Base-by-base conservation (phyloP, 768 basidiomycete genomes). In the Agrocybe pediades region DNA sequence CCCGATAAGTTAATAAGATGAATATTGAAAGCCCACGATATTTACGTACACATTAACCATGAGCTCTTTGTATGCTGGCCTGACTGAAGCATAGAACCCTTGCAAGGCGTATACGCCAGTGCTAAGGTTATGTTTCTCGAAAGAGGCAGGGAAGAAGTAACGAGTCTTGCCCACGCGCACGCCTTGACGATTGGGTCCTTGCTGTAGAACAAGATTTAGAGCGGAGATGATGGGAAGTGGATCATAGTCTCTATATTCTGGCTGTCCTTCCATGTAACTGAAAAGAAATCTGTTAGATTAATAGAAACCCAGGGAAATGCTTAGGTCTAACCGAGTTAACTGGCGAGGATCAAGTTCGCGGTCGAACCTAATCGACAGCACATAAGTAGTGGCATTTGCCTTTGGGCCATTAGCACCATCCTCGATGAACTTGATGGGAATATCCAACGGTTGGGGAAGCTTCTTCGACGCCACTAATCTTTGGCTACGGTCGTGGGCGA, bases 161-260 rank as follows among this genome's bases (percentile, higher is more conserved):
- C 78, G 76, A 51, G 78, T 82, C 55, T 74, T 72, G 3, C 84
- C 83, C 6, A 83, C 77, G 6, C 79, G 77, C 2, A 78, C 70
- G n/a, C 81, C 85, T 9, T 62, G 68, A 36, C 71, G 66, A 55
- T 70, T 65, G 5, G 82, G 74, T 46, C 78, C 72, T 60, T 78
- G 74, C 59, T 83, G 79, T 17, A 85, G 54, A 33, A 86, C 68
- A 25, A 87, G 74, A 56, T 88, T 86, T 25, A 86, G 65, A 4
- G 84, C 84, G 2, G 84, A 80, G 4, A 83, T 62, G n/a, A 79
- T 47, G 0, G 85, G 84, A 21, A 71, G 66, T 0, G 76, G 67
- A 36, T 87, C 81, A 26, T 78, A 75, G 50, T 74, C 67, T 17
- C 72, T 71, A 53, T 71, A 71, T n/a, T 71, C 65, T 2, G 73